These are phyloP conservation scores for Aspergillus sp. DNA, from an alignment of 2,329 filamentous ascomycete genomes.

Conservation along the genomic window DNA sequence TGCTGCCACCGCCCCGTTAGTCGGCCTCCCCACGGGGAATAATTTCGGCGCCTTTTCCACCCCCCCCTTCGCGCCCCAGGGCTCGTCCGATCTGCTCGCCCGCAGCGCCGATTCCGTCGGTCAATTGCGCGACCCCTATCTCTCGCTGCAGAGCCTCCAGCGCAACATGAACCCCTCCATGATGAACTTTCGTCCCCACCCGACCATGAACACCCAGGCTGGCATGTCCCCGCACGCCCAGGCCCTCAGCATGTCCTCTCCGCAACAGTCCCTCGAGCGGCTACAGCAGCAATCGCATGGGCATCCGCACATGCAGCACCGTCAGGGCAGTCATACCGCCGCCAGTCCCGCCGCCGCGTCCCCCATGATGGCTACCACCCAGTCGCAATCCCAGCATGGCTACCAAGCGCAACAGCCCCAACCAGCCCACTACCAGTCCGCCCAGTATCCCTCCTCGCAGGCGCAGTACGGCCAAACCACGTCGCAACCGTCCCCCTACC, in stretches of 20 bases:
- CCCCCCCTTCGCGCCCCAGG: slow-evolving; percentile 27
- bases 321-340: background rate
- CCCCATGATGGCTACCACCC: slow-evolving; percentile 17
- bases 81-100: slow-evolving; percentile 28
- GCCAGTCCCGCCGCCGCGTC: slow-evolving; percentile 18
- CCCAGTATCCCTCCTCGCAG: slow-evolving; percentile 10
- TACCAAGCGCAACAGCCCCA: slow-evolving; percentile 5
- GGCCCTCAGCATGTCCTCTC: slow-evolving; percentile 28
- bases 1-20: slow-evolving; percentile 18
- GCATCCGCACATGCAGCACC: slow-evolving; percentile 10
- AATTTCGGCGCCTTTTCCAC: slow-evolving; percentile 26
- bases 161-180: slow-evolving; percentile 30
- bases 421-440: slow-evolving; percentile 11
- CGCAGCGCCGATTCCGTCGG: slow-evolving; percentile 27
- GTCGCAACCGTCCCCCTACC: slow-evolving; percentile 19
- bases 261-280: slow-evolving; percentile 31
- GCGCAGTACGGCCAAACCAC: slow-evolving; percentile 15
- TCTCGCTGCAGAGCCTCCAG: slow-evolving; percentile 29
- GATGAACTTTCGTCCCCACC: slow-evolving; percentile 24
- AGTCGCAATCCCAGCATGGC: slow-evolving; percentile 16
- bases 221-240: slow-evolving; percentile 29
- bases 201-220: slow-evolving; percentile 25
- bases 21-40: slow-evolving; percentile 27
- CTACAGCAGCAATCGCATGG: slow-evolving; percentile 28
- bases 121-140: slow-evolving; percentile 23